Conservation (phyloP, 352 stramenopile genomes). For the Phytophthora capsici region DNA sequence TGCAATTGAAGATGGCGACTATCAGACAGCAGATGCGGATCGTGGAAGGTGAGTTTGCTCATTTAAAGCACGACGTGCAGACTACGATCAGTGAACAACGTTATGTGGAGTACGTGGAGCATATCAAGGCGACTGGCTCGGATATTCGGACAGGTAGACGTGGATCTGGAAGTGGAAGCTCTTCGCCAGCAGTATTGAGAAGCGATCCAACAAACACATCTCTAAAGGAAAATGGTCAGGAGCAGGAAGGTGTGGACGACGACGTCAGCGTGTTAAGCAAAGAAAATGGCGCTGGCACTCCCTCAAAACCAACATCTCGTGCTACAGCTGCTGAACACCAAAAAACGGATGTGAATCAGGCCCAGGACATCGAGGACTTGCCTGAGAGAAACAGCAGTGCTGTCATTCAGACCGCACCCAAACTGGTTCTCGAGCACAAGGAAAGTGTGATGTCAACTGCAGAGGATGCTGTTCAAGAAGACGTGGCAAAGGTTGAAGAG, state of each 20-base stretch:
- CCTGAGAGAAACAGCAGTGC: slow-evolving; percentile 48
- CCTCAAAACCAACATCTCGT: not conserved
- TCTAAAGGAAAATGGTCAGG: not conserved
- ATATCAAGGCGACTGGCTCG: slow-evolving; percentile 68
- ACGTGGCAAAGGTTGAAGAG: slow-evolving; percentile 1
- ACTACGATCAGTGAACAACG: slow-evolving; percentile 75
- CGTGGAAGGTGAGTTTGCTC: slow-evolving; percentile 68
- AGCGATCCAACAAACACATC: slow-evolving; percentile 22
- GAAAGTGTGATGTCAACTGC: slow-evolving; percentile 22
- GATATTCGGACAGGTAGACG: slow-evolving; percentile 81
- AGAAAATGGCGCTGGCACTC: slow-evolving; percentile 14
- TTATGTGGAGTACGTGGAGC: slow-evolving; percentile 78
- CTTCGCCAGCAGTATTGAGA: slow-evolving; percentile 14
- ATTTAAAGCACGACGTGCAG: slow-evolving; percentile 79
- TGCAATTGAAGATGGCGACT: slow-evolving; percentile 81
- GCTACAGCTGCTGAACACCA: not conserved
- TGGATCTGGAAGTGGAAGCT: slow-evolving; percentile 13
- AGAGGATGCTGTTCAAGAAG: slow-evolving; percentile 4
- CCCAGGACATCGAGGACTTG: slow-evolving; percentile 54
- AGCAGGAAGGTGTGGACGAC: slow-evolving; percentile 14
- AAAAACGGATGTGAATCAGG: not conserved
- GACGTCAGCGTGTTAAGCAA: slow-evolving; percentile 31
- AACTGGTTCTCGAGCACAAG: slow-evolving; percentile 61
- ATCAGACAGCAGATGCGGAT: slow-evolving; percentile 81
- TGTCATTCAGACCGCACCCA: slow-evolving; percentile 35